phyloP scores from a whole-genome alignment of 495 filamentous ascomycete species.

The Hyaloscypha finlandica region DNA sequence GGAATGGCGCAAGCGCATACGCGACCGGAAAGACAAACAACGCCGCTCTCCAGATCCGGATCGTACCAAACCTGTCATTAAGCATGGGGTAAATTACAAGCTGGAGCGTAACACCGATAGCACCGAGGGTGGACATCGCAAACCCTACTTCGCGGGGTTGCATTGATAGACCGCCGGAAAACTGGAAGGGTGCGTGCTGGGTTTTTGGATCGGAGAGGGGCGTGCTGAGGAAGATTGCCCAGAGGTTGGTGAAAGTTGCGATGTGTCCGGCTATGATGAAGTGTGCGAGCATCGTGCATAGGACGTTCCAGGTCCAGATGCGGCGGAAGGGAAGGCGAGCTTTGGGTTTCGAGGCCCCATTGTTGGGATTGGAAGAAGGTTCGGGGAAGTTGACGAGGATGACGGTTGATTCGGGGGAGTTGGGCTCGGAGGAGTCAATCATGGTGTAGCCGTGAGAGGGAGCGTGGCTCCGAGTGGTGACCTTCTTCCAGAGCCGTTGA shows the following conservation, averaged over 20 bases:
- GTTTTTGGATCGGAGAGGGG: background rate
- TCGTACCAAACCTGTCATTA: background rate
- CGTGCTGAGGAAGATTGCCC: background rate
- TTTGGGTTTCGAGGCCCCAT: background rate
- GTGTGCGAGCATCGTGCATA: background rate
- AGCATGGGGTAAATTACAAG: background rate
- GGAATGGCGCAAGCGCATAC: background rate
- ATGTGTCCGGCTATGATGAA: background rate
- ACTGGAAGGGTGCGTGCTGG: background rate
- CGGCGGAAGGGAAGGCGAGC: background rate
- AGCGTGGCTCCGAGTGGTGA: background rate
- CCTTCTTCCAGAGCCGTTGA: background rate
- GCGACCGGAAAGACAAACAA: background rate
- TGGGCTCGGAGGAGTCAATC: background rate
- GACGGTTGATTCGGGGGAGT: background rate
- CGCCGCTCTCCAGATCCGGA: background rate
- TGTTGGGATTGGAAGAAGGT: background rate
- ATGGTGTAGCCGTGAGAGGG: background rate
- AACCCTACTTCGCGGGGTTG: background rate
- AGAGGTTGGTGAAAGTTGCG: background rate
- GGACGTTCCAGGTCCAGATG: background rate
- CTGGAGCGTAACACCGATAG: background rate
- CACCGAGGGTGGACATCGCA: background rate
- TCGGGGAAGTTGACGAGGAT: background rate
- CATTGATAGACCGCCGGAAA: background rate